Evolutionary conservation across 2,329 filamentous ascomycete species (phyloP), one percentile per base, ranked within the genome.

Genomic region (Penicillium expansum): DNA sequence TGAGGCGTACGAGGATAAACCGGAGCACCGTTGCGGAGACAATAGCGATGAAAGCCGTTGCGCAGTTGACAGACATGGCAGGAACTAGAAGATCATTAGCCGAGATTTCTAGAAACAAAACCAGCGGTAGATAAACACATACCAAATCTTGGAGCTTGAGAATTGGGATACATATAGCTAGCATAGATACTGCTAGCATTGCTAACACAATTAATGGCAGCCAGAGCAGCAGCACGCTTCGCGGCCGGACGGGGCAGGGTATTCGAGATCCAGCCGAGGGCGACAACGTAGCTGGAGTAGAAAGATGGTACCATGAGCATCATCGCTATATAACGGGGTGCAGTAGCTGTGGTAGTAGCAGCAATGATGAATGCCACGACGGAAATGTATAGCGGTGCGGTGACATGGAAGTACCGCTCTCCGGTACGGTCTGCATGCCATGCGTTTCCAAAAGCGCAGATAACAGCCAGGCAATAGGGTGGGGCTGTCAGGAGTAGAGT

Each of bases 221-320:
- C 90, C 5, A 93, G 71, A 0, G 88, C 88, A 0, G 88, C 84
- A 2, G 86, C 86, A 58, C 88, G 83, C 76, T 92, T 92, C 2
- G 89, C 86, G 0, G 89, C 87, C 4, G 90, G 90, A 5, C 89
- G 83, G 0, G 89, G 89, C 50, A 93, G 80, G 1, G 86, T 88
- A 69, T 89, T 90, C 45, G 83, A 85, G 61, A 92, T 91, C 90
- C 90, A 94, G 2, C 86, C 83, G 4, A 90, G 77, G 1, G 81
- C 80, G 1, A 90, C 86, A 0, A 88, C 88, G 67, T 86, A 91
- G 47, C 84, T 83, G 1, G 82, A 81, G 66, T 89, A 89, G 3
- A 87, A 76, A 0, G 84, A 83, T 0, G 83, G 79, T 2, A 84
- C 76, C 85, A 91, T 90, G 38, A 91, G 76, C 81, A 91, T 86